Conservation (phyloP, 495 filamentous ascomycete species). For the Penicillium tannophilum region DNA sequence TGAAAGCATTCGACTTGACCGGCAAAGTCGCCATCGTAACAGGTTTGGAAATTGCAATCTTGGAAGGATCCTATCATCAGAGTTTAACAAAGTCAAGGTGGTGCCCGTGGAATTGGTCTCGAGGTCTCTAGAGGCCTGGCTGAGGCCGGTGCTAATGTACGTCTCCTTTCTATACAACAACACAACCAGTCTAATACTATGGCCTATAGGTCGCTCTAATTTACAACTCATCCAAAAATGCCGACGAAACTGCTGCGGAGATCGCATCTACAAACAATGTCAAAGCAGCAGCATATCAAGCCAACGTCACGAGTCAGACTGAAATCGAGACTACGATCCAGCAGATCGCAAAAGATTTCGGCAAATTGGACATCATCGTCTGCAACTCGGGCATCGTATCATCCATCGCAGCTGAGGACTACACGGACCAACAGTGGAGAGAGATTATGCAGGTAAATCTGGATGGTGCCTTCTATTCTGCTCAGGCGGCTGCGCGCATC, state of each 20-base stretch:
- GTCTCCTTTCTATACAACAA: neutral
- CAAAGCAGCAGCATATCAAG: slow-evolving; percentile 63
- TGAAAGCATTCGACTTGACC: slow-evolving; percentile 37
- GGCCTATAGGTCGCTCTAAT: slow-evolving; percentile 57
- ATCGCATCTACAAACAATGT: slow-evolving; percentile 76
- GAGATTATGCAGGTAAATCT: slow-evolving; percentile 51
- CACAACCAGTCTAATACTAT: neutral
- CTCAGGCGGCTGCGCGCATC: slow-evolving; percentile 43
- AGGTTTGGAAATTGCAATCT: slow-evolving; percentile 12
- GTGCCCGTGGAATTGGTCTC: slow-evolving; percentile 77
- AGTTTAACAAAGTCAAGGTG: slow-evolving; percentile 45
- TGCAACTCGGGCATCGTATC: slow-evolving; percentile 72
- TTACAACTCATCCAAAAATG: slow-evolving; percentile 76
- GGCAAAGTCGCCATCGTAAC: slow-evolving; percentile 42
- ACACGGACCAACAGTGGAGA: slow-evolving; percentile 34
- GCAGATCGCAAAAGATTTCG: slow-evolving; percentile 63
- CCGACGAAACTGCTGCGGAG: slow-evolving; percentile 63
- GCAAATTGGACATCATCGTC: slow-evolving; percentile 73
- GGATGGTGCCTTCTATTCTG: slow-evolving; percentile 50
- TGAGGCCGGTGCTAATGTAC: slow-evolving; percentile 73
- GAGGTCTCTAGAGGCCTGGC: slow-evolving; percentile 71
- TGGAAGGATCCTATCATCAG: neutral
- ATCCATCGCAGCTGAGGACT: slow-evolving; percentile 38
- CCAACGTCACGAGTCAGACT: slow-evolving; percentile 60
- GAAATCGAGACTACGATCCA: slow-evolving; percentile 58